Percentiles rank a stretch among this genome's conserved stretches.
phyloP scores from a whole-genome alignment of 257 asterid genomes.

The Nicotiana sylvestris region DNA sequence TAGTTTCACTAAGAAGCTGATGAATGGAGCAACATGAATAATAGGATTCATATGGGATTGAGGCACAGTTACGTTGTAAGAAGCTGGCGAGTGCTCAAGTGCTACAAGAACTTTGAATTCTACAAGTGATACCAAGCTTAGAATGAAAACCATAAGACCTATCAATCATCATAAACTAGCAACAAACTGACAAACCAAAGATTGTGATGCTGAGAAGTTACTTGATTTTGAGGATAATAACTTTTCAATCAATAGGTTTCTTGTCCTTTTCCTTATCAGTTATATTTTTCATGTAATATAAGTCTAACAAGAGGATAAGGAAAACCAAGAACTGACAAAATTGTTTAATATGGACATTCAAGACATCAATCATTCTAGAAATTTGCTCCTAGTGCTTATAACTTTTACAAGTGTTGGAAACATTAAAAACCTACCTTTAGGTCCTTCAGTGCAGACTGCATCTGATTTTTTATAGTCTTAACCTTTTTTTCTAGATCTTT shows the following conservation, averaged over 20 bases:
- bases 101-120: neutral
- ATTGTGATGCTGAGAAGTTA: neutral
- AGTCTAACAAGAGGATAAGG: neutral
- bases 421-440: slow-evolving; percentile 53
- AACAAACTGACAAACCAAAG: neutral
- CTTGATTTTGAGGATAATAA: neutral
- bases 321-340: slow-evolving; percentile 1
- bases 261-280: neutral
- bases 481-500: slow-evolving; percentile 79
- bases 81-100: neutral
- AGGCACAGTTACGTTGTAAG: neutral
- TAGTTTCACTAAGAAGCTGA: neutral
- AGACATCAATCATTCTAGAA: neutral
- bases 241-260: neutral
- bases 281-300: neutral
- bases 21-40: neutral
- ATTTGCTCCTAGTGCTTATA: neutral
- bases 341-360: neutral
- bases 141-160: neutral
- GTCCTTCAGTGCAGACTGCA: slow-evolving; percentile 72
- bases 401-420: neutral
- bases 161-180: neutral
- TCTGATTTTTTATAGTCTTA: slow-evolving; percentile 57
- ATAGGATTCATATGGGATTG: neutral
- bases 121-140: neutral